Conservation (phyloP, 768 basidiomycete species). For the Gloeostereum incarnatum region DNA sequence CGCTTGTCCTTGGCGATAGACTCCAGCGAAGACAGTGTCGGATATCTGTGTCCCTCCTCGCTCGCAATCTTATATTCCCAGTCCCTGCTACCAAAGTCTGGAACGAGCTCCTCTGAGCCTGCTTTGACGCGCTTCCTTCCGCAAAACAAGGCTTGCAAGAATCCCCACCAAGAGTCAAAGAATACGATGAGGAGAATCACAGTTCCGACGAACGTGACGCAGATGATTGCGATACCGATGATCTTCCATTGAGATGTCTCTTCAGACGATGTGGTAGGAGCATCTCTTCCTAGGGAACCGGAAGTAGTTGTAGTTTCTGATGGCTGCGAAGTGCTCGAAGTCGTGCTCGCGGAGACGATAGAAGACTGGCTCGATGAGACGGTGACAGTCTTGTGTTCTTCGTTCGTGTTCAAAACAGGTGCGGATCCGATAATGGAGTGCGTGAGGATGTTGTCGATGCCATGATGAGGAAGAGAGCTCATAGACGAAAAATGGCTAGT, state of each 20-base stretch:
- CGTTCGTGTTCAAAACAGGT: too few relatives aligned
- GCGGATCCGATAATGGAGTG: too few relatives aligned
- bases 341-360: too few relatives aligned
- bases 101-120: conserved; percentile 46
- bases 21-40: conserved; percentile 29
- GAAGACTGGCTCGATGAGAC: too few relatives aligned
- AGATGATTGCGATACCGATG: conserved; percentile 57
- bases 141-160: conserved; percentile 40
- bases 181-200: conserved; percentile 51
- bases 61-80: conserved; percentile 47
- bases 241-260: conserved; percentile 57
- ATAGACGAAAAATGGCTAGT: too few relatives aligned
- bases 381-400: too few relatives aligned
- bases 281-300: too few relatives aligned
- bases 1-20: conserved; percentile 22
- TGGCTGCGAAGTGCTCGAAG: too few relatives aligned
- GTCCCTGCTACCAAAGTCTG: conserved; percentile 53
- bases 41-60: conserved; percentile 39
- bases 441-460: too few relatives aligned
- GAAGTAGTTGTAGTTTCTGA: too few relatives aligned
- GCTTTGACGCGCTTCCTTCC: conserved; percentile 21
- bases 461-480: too few relatives aligned
- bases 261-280: conserved; percentile 23
- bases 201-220: conserved; percentile 48
- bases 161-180: conserved; percentile 65